Evolutionary conservation across 108 stramenopile genomes (phyloP).

Genomic region (Nitzschia inconspicua): DNA sequence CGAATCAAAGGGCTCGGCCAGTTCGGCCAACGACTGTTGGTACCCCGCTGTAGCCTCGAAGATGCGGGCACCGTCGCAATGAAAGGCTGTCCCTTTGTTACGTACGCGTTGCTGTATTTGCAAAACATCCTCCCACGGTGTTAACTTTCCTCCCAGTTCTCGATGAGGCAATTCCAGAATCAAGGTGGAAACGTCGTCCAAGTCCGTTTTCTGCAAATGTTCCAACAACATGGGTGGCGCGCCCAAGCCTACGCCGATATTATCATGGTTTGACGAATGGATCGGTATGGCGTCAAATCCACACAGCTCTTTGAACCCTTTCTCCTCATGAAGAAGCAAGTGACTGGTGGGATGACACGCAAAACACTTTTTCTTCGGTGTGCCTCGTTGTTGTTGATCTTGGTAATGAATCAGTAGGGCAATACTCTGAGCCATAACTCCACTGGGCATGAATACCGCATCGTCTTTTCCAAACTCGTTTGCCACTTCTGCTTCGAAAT

Average conservation of each 20-base stretch:
- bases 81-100: slow-evolving; percentile 45
- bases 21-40: slow-evolving; percentile 25
- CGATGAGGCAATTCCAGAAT: slow-evolving; percentile 83
- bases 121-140: slow-evolving; percentile 61
- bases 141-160: slow-evolving; percentile 77
- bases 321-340: slow-evolving; percentile 67
- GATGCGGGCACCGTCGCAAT: slow-evolving; percentile 83
- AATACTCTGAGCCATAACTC: slow-evolving; percentile 80
- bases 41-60: slow-evolving; percentile 72
- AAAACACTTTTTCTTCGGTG: slow-evolving; percentile 27
- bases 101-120: slow-evolving; percentile 38
- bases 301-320: slow-evolving; percentile 50
- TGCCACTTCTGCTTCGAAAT: slow-evolving; percentile 67
- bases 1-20: slow-evolving; percentile 60
- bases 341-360: slow-evolving; percentile 69
- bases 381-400: not conserved
- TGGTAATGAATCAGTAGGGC: slow-evolving; percentile 55
- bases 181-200: slow-evolving; percentile 38
- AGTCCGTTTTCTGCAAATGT: slow-evolving; percentile 20
- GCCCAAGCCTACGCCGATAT: not conserved
- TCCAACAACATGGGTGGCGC: slow-evolving; percentile 26
- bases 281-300: slow-evolving; percentile 5
- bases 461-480: slow-evolving; percentile 66
- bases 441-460: slow-evolving; percentile 74
- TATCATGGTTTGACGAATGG: slow-evolving; percentile 22